Base-by-base conservation (phyloP, 1,139 yeast species). In the Hansenula sp. region DNA sequence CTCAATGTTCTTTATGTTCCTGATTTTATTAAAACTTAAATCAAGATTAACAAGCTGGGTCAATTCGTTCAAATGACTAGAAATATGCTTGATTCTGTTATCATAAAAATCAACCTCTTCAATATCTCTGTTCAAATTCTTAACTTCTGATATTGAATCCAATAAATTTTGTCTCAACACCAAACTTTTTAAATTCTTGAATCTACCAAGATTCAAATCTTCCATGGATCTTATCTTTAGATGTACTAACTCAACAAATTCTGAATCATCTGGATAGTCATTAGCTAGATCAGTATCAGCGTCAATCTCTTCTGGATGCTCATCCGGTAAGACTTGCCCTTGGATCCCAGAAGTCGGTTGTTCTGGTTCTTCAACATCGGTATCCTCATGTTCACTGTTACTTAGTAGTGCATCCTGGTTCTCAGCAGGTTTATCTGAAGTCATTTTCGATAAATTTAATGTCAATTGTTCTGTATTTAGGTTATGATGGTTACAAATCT, bases 71-170 rank as follows among this genome's bases (percentile, higher is more conserved):
- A 89, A 63, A 53, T 77, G 81, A 27, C 67, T 66, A 15, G 93
- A 84, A 43, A 93, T 88, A 60, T 91, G 97, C 50, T 84, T 81
- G 53, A 94, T 85, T 54, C 96, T 71, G 66, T 94, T 94, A 65
- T 94, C 99, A 61, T 94, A 94, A 32, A 91, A 72, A 62, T 93
- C 99, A 51, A 94, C 68, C 52, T 90, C 96, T 53, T 79, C 87
- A 54, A 93, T 57, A 1, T 73, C 79, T 25, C 77, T 74, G 1
- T 74, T 71, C 18, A 91, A 61, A 3, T 72, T 77, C 49, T 83
- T 88, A 13, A 90, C 71, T 13, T 81, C 94, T 39, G 81, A 77
- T 41, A 91, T 74, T 17, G 86, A 78, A 30, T 87, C 81, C 38
- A 94, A 70, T 49, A 89, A 68, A 62, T 94, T 94, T 60, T 91